phyloP scores from a whole-genome alignment of 768 basidiomycete genomes.

The Suillus ampliporus region DNA sequence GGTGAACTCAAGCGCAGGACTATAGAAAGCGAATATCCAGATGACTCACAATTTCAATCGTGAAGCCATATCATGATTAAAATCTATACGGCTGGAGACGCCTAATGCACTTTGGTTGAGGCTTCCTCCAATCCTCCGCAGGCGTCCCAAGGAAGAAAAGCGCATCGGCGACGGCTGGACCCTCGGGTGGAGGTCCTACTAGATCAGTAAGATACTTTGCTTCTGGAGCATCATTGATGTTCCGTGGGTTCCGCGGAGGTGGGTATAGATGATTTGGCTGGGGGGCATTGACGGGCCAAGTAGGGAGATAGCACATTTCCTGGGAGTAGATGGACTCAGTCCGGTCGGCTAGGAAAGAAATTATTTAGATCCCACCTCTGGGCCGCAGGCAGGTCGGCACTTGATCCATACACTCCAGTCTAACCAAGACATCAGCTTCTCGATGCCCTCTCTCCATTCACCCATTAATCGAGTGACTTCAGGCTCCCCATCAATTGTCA shows the following conservation, averaged over 20 bases:
- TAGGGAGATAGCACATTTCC: constrained; percentile 36
- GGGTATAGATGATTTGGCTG: no score
- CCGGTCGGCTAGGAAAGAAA: not conserved
- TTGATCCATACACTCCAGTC: constrained; percentile 31
- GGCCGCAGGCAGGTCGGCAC: constrained; percentile 22
- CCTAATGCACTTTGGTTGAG: constrained; percentile 28
- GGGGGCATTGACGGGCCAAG: constrained; percentile 23
- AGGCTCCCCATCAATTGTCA: not conserved
- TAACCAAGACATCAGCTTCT: constrained; percentile 25
- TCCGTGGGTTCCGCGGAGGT: not conserved
- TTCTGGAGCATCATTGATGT: not conserved
- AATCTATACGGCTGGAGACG: constrained; percentile 14
- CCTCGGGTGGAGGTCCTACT: not conserved
- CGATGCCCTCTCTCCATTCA: constrained; percentile 17
- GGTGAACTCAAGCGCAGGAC: not conserved
- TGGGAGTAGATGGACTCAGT: constrained; percentile 4
- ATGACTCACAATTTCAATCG: not conserved
- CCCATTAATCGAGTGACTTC: constrained; percentile 10
- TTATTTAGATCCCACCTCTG: constrained; percentile 17
- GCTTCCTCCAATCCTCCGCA: constrained; percentile 25
- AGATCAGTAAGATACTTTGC: not conserved
- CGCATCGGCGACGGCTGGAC: not conserved
- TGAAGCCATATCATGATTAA: not conserved
- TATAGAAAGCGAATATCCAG: not conserved
- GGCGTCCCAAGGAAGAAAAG: not conserved